A percentile compares a stretch with the other conserved stretches of the same genome.
Evolutionary conservation across 140 eudicot genomes (phyloP).

Genomic region (Flaveria floridana): DNA sequence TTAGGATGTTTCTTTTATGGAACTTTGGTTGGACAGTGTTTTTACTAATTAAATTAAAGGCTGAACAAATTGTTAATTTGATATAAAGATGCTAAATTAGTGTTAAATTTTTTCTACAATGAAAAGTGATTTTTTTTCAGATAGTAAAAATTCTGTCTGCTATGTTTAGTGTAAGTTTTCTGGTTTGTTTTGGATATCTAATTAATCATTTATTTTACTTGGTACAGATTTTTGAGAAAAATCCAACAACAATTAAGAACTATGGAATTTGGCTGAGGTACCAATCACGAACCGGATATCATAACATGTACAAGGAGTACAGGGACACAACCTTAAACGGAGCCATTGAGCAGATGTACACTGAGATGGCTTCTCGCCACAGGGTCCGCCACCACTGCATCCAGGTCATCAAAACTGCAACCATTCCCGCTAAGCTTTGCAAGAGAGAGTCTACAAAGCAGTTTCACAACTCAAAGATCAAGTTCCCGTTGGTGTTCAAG

Average conservation of each 20-base stretch:
- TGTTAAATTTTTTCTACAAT: too few species aligned
- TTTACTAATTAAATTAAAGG: neutral
- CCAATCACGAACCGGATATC: constrained; percentile 65
- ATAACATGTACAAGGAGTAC: constrained; percentile 73
- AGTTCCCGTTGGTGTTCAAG: constrained; percentile 66
- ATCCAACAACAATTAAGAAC: constrained; percentile 60
- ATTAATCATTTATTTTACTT: neutral
- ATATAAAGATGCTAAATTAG: too few species aligned
- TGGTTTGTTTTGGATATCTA: neutral
- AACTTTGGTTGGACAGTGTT: neutral
- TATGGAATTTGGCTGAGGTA: constrained; percentile 65
- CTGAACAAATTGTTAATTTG: neutral
- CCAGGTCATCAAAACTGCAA: constrained; percentile 68
- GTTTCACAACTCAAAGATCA: constrained; percentile 60
- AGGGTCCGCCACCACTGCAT: constrained; percentile 62
- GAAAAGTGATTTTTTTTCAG: too few species aligned
- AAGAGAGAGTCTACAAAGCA: constrained; percentile 65
- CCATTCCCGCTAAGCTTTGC: constrained; percentile 65
- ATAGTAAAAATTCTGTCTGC: too few species aligned
- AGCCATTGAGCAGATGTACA: constrained; percentile 63
- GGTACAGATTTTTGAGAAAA: constrained; percentile 58
- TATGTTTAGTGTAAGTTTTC: neutral
- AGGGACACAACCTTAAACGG: constrained; percentile 70
- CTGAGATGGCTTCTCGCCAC: constrained; percentile 76
- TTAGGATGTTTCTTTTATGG: neutral